Evolutionary conservation across 176 grass and related monocot genomes (phyloP), one percentile per base, ranked within the genome.

Genomic region (Lolium rigidum): DNA sequence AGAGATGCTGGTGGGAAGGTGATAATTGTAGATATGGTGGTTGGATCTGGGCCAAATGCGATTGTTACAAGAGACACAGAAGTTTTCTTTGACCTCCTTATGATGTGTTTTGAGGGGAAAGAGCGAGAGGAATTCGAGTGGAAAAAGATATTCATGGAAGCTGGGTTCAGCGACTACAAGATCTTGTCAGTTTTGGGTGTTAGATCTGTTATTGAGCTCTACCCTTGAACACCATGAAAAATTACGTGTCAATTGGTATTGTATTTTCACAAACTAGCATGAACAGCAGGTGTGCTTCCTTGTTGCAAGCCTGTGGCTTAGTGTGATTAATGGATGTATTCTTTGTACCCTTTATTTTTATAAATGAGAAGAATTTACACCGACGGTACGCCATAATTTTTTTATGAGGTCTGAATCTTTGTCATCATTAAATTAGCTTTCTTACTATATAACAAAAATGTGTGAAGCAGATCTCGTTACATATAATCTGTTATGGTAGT

Each of bases 171-270:
- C 18, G 46, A 73, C 24, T 92, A 89, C 47, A 87, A 86, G 14
- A 70, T 92, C 2, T 47, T 57, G 44, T 65, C 82, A 2, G 11
- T 58, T 0, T 60, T 83, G 9, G 83, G 79, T 9, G 22, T 87
- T 22, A 11, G 86, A 68, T 89, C 87, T 10, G 35, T 92, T 37
- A 86, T 92, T 31, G 83, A 92, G 37, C n/a, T 86, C 48, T 87
- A 86, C 44, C 80, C 89, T 31, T 90, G 38, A 83, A 49, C 26
- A 9, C 10, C 2, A 59, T 17, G 18, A 18, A 69, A 69, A 39
- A 69, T 10, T 48, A 14, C 1, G n/a, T 55, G 60, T 11, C 14
- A 11, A 7, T 78, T 15, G 2, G 13, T 56, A 13, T 37, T 43
- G 26, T 22, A 9, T 58, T 2, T 46, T 48, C 3, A 16, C 31